Evolutionary conservation across 2,329 filamentous ascomycete species (phyloP).

Genomic region (Thielaviopsis punctulata): DNA sequence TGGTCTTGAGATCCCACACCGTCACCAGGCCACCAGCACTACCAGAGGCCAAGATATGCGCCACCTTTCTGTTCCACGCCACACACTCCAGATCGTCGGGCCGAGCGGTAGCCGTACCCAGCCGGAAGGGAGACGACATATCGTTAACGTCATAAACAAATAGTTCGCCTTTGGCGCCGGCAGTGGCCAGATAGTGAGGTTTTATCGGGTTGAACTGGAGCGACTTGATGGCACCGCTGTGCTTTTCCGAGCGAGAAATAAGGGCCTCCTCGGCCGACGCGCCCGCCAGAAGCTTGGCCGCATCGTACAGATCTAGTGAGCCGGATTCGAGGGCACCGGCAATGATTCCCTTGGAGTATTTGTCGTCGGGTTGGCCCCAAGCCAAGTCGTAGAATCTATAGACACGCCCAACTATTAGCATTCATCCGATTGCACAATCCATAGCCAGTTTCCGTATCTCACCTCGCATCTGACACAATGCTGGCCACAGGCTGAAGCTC

Average conservation of each 20-base stretch:
- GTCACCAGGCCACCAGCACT: constrained; percentile 89
- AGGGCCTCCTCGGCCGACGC: constrained; percentile 44
- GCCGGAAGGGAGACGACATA: constrained; percentile 66
- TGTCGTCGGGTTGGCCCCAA: constrained; percentile 69
- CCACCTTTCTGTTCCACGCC: constrained; percentile 96
- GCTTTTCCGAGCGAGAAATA: constrained; percentile 74
- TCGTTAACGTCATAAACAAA: constrained; percentile 94
- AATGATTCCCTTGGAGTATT: constrained; percentile 72
- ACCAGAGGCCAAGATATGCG: constrained; percentile 89
- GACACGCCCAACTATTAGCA: too few species aligned
- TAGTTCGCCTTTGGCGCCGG: constrained; percentile 86
- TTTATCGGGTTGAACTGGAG: constrained; percentile 92
- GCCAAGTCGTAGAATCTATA: constrained; percentile 88
- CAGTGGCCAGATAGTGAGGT: constrained; percentile 79
- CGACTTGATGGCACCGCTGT: constrained; percentile 82
- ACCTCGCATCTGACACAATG: constrained; percentile 82
- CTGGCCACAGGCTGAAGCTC: constrained; percentile 77
- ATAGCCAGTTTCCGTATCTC: constrained; percentile 18
- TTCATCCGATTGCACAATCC: too few species aligned
- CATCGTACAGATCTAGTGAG: constrained; percentile 85
- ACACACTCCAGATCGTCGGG: constrained; percentile 91
- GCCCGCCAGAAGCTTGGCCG: constrained; percentile 44
- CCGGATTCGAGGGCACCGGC: constrained; percentile 92
- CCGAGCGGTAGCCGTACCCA: constrained; percentile 75
- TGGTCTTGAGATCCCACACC: constrained; percentile 95